These are phyloP conservation scores for Avena sativa DNA, from an alignment of 176 grass and related monocot species.

Conservation along the genomic window DNA sequence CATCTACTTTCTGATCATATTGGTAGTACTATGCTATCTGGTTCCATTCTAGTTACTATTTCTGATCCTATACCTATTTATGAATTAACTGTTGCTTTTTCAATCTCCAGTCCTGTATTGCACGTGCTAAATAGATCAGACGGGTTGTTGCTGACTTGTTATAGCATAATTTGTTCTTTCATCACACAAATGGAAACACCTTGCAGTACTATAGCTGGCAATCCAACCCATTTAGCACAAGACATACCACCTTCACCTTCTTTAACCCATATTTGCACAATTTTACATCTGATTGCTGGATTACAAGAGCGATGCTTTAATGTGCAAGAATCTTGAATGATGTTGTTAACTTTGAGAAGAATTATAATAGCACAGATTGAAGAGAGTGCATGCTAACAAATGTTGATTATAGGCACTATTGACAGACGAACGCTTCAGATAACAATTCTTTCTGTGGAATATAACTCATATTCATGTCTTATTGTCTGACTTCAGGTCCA, in stretches of 20 bases:
- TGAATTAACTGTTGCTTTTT: not conserved
- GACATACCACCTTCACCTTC: not conserved
- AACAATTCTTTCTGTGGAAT: not conserved
- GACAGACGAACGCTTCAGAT: not conserved
- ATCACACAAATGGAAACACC: not conserved
- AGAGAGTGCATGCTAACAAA: not conserved
- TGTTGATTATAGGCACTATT: not conserved
- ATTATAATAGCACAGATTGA: not conserved
- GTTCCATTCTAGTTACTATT: not conserved
- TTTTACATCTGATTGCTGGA: not conserved
- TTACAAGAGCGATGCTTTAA: not conserved
- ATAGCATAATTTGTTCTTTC: not conserved
- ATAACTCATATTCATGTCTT: conserved; percentile 18
- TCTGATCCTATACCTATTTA: not conserved
- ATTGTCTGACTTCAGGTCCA: conserved; percentile 67
- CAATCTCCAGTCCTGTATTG: not conserved
- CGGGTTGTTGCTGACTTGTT: not conserved
- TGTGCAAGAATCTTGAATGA: not conserved
- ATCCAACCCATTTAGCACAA: not conserved
- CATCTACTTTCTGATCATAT: not conserved
- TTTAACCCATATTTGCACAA: not conserved
- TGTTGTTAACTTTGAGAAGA: not conserved
- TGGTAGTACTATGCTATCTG: not conserved
- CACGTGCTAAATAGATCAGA: not conserved
- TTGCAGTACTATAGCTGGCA: not conserved